These are phyloP conservation scores for Cladorrhinum sp. DNA, from an alignment of 2,329 filamentous ascomycete species.

Conservation along the genomic window DNA sequence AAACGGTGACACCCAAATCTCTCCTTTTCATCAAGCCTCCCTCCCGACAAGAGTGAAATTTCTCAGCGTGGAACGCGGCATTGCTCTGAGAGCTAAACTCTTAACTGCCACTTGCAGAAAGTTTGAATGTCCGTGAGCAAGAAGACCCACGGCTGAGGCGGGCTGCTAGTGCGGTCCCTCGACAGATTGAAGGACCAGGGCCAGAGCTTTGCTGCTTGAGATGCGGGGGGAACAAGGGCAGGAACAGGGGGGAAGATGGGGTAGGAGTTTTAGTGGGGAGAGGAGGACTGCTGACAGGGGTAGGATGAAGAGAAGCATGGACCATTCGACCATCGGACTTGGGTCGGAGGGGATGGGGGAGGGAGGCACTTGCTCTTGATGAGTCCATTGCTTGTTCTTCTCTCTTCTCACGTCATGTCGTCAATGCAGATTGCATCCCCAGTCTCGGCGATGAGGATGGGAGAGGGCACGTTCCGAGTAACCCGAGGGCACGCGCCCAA, in stretches of 20 bases:
- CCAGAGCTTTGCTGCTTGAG: constrained; percentile 25
- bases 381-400: neutral
- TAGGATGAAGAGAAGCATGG: neutral
- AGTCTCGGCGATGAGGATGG: constrained; percentile 2
- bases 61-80: constrained; percentile 21
- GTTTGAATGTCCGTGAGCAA: constrained; percentile 8
- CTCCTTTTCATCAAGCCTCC: neutral
- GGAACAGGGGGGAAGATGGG: neutral
- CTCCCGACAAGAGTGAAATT: neutral
- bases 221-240: constrained; percentile 24
- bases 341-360: constrained; percentile 15
- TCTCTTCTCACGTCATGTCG: constrained; percentile 17
- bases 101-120: constrained; percentile 13
- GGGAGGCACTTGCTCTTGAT: constrained; percentile 7
- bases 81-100: constrained; percentile 13
- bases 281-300: constrained; percentile 15
- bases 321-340: constrained; percentile 20
- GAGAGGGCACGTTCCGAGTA: neutral
- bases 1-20: neutral
- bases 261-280: constrained; percentile 20
- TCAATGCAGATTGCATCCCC: constrained; percentile 5
- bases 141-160: constrained; percentile 16
- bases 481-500: neutral
- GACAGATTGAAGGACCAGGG: constrained; percentile 7
- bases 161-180: constrained; percentile 17